These are phyloP conservation scores for Hyaloscypha bicolor DNA, from an alignment of 495 filamentous ascomycete species.

Conservation along the genomic window DNA sequence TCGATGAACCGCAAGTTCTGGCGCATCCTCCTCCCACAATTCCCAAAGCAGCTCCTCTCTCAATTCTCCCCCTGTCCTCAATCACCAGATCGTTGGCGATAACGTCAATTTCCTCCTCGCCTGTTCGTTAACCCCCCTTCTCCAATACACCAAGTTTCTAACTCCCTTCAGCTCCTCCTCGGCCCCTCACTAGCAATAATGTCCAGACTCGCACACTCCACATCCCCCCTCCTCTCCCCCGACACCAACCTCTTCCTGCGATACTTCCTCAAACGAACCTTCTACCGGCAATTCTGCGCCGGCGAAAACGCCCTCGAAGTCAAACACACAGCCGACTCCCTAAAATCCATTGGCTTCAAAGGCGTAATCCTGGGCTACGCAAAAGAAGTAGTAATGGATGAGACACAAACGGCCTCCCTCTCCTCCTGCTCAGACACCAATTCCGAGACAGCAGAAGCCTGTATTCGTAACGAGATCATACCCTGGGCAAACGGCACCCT, in stretches of 20 bases:
- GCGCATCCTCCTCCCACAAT: slow-evolving; percentile 7
- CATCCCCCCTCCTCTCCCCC: slow-evolving; percentile 57
- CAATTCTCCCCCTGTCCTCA: slow-evolving; percentile 70
- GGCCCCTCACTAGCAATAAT: slow-evolving; percentile 70
- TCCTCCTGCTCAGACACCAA: slow-evolving; percentile 28
- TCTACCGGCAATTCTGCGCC: slow-evolving; percentile 86
- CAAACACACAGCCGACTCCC: slow-evolving; percentile 52
- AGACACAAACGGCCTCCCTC: slow-evolving; percentile 47
- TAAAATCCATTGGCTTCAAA: slow-evolving; percentile 68
- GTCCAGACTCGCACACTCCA: slow-evolving; percentile 69
- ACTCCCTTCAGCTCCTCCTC: slow-evolving; percentile 52
- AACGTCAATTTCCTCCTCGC: slow-evolving; percentile 78
- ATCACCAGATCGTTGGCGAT: slow-evolving; percentile 80
- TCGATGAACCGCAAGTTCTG: neutral
- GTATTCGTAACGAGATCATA: slow-evolving; percentile 62
- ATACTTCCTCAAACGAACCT: slow-evolving; percentile 69
- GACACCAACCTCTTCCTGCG: slow-evolving; percentile 58
- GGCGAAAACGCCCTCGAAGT: slow-evolving; percentile 70
- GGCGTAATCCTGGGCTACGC: slow-evolving; percentile 82
- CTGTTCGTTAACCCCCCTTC: slow-evolving; percentile 28
- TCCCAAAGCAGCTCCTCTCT: slow-evolving; percentile 53
- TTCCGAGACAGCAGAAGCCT: slow-evolving; percentile 41
- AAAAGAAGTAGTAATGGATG: slow-evolving; percentile 67
- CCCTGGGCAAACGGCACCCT: slow-evolving; percentile 76
- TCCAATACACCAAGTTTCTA: slow-evolving; percentile 5